A percentile compares a stretch with the other conserved stretches of the same genome.
Evolutionary conservation across 2,329 filamentous ascomycete species (phyloP).

Genomic region (Bertia moriformis): DNA sequence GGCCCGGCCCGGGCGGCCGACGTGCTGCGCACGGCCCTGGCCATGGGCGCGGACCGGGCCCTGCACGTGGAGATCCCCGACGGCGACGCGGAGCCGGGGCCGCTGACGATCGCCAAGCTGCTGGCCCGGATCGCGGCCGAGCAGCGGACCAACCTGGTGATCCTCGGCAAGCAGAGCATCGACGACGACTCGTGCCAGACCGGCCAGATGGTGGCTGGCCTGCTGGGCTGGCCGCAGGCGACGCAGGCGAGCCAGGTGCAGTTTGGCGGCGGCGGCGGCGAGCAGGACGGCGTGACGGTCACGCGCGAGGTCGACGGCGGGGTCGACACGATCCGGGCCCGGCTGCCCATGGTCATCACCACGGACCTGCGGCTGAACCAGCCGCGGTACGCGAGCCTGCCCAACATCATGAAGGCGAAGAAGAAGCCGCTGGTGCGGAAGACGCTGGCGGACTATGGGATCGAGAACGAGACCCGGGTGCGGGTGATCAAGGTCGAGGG

Average conservation of each 20-base stretch:
- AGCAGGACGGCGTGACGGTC: conserved; percentile 58
- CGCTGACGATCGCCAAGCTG: conserved; percentile 82
- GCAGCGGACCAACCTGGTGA: conserved; percentile 79
- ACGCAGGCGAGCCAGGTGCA: conserved; percentile 80
- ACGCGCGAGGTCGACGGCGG: conserved; percentile 91
- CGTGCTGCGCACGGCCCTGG: conserved; percentile 92
- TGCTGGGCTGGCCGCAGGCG: conserved; percentile 86
- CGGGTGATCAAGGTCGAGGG: conserved; percentile 82
- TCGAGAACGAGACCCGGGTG: conserved; percentile 61
- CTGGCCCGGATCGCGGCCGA: conserved; percentile 65
- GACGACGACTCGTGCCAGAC: conserved; percentile 94
- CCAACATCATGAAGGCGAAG: conserved; percentile 99
- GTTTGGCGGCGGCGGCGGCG: conserved; percentile 33
- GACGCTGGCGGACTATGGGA: conserved; percentile 66
- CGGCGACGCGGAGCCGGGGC: conserved; percentile 57
- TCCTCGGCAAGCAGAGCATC: conserved; percentile 95
- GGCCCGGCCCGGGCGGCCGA: conserved; percentile 80
- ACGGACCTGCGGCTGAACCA: conserved; percentile 90
- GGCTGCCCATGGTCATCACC: conserved; percentile 84
- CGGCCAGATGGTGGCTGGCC: conserved; percentile 89
- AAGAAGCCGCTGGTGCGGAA: conserved; percentile 98
- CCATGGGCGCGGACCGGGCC: conserved; percentile 88
- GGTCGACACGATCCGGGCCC: conserved; percentile 72
- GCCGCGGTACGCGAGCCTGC: conserved; percentile 85
- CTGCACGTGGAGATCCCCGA: conserved; percentile 76